Percentiles rank a stretch among this genome's conserved stretches.
These are phyloP conservation scores for Salix exigua DNA, from an alignment of 345 rosid species.

Conservation along the genomic window DNA sequence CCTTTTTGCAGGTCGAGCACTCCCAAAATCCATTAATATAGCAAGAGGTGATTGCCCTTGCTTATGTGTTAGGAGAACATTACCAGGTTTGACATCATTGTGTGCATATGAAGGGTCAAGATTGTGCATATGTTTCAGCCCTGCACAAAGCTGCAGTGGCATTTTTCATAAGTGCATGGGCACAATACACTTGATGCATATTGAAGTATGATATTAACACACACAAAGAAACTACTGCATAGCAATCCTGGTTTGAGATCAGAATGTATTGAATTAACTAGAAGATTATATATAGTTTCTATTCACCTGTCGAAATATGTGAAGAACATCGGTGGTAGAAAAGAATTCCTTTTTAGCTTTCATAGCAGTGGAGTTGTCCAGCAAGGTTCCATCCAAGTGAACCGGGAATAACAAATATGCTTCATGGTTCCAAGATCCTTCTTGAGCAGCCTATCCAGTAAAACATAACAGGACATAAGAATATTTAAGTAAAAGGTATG, in stretches of 20 bases:
- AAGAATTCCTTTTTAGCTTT: constrained; percentile 80
- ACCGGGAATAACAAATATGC: constrained; percentile 96
- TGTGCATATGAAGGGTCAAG: constrained; percentile 95
- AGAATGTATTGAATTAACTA: not conserved
- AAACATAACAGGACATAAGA: not conserved
- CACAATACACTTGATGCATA: not conserved
- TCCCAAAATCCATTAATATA: constrained; percentile 97
- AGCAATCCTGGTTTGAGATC: not conserved
- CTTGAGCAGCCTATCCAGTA: constrained; percentile 61
- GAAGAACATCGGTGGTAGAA: constrained; percentile 78
- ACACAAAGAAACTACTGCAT: not conserved
- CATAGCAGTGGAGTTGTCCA: constrained; percentile 78
- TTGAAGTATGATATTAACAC: not conserved
- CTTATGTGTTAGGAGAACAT: constrained; percentile 68
- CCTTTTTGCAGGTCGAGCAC: constrained; percentile 81
- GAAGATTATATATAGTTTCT: not conserved
- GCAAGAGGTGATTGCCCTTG: constrained; percentile 83
- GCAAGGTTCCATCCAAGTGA: constrained; percentile 91
- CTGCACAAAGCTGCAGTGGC: constrained; percentile 80
- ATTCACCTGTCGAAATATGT: constrained; percentile 85
- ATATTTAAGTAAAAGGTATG: not conserved
- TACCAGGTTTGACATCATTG: constrained; percentile 98
- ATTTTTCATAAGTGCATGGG: constrained; percentile 8
- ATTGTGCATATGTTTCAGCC: constrained; percentile 90
- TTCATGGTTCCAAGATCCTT: constrained; percentile 81